phyloP scores from a whole-genome alignment of 208 protist species.

The Angomonas ambiguus region DNA sequence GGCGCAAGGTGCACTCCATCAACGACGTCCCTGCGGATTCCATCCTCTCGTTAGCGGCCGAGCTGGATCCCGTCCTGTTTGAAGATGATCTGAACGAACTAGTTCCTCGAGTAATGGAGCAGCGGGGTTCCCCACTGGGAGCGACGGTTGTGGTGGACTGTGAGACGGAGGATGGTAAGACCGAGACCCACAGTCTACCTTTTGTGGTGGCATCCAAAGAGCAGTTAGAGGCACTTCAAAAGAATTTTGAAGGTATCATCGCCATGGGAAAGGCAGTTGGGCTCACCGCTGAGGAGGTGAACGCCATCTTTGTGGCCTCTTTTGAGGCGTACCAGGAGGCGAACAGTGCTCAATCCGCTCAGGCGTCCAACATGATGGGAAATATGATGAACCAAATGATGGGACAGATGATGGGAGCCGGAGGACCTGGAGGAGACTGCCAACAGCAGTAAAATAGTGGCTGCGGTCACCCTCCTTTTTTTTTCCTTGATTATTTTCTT shows the following conservation, averaged over 20 bases:
- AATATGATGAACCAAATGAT: conserved; percentile 31
- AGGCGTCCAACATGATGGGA: conserved; percentile 29
- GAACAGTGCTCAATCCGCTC: conserved; percentile 4
- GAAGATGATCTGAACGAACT: conserved; percentile 20
- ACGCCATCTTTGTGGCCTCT: conserved; percentile 21
- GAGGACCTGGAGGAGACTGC: conserved; percentile 15
- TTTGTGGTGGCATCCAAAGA: conserved; percentile 8
- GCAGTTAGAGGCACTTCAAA: conserved; percentile 18
- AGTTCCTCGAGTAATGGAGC: conserved; percentile 22
- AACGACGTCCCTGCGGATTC: conserved; percentile 20
- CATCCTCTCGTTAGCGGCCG: conserved; percentile 20
- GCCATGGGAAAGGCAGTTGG: conserved; percentile 36
- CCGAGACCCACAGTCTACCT: conserved; percentile 18
- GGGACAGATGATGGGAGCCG: conserved; percentile 10
- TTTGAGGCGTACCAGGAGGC: conserved; percentile 22
- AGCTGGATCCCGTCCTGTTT: conserved; percentile 11
- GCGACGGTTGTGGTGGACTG: conserved; percentile 19
- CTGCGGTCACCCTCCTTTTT: not conserved
- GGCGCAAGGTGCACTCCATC: conserved; percentile 24
- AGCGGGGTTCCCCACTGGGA: conserved; percentile 27
- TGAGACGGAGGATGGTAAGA: conserved; percentile 15
- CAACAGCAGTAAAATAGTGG: conserved; percentile 23
- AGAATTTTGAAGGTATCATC: conserved; percentile 46
- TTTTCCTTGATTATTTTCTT: too few species aligned
- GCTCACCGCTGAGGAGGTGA: conserved; percentile 29